Evolutionary conservation across 257 asterid genomes (phyloP), one percentile per base, ranked within the genome.

Genomic region (Nicotiana noctiflora): DNA sequence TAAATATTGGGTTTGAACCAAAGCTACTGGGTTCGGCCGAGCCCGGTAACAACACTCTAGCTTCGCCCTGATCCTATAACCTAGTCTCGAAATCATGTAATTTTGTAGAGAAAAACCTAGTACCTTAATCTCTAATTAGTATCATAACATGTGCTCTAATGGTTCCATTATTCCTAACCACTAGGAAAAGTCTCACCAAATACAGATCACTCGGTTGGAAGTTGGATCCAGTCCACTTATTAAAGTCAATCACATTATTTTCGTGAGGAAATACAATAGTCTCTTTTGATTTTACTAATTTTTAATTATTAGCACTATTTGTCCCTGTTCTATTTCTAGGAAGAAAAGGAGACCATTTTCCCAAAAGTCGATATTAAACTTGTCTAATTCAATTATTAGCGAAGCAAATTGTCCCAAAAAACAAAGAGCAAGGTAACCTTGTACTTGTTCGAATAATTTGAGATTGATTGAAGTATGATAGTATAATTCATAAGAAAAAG

Each of bases 161-260:
- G 32, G 32, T 19, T 68, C 32, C 8, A 68, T 40, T 68, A 68
- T 68, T 68, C 32, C 56, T 68, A 37, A 1, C 7, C 52, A 11
- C 56, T 68, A 4, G 56, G 76, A 68, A 68, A 37, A 68, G 55
- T 68, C 76, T 68, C n/a, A 37, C 53, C 8, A 37, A 17, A 68
- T 68, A 18, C 44, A 37, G 8, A 37, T 37, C n/a, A 68, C 32
- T 68, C 56, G 76, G 32, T 68, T 37, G 32, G 76, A 37, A 32
- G 32, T 37, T 68, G 76, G 32, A 68, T 68, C 55, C 13, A 40
- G 76, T 68, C 76, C 2, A 68, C 19, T 34, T 68, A 68, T 68
- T 27, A 68, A 68, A 68, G 56, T 11, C 56, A 12, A 40, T 68
- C 56, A 68, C 76, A 68, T 68, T 68, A 68, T n/a, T 68, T 68